A percentile compares a stretch with the other conserved stretches of the same genome.
Evolutionary conservation across 2,329 filamentous ascomycete genomes (phyloP).

Genomic region (Xylariaceae sp.): DNA sequence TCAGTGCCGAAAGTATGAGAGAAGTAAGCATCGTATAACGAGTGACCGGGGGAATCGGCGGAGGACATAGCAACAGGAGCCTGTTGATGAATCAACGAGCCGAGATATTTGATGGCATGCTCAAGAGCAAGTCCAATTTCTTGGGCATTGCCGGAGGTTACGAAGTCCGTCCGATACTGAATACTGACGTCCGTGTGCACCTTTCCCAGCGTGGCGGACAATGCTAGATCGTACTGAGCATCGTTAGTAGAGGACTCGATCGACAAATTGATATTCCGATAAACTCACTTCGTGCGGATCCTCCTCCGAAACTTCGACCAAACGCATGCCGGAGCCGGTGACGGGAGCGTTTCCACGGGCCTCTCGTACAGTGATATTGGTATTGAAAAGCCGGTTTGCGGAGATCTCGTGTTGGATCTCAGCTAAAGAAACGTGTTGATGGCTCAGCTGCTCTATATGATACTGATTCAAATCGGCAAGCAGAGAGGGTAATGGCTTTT

Average conservation of each 20-base stretch:
- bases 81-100: neutral
- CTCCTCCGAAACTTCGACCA: neutral
- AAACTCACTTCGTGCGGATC: conserved; percentile 2
- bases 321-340: neutral
- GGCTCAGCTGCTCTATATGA: neutral
- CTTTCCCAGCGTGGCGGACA: neutral
- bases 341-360: neutral
- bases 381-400: neutral
- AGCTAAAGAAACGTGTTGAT: neutral
- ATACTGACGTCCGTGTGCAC: neutral
- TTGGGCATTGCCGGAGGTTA: neutral
- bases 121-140: neutral
- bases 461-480: neutral
- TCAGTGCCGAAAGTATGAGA: neutral
- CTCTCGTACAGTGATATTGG: neutral
- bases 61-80: neutral
- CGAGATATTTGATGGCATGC: neutral
- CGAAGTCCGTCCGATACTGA: neutral
- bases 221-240: neutral
- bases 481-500: neutral
- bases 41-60: neutral
- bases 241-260: neutral
- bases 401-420: neutral
- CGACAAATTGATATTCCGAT: neutral
- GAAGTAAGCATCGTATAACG: neutral